Conservation (phyloP, 139 green algal genomes). For the Chlorella vulgaris region DNA sequence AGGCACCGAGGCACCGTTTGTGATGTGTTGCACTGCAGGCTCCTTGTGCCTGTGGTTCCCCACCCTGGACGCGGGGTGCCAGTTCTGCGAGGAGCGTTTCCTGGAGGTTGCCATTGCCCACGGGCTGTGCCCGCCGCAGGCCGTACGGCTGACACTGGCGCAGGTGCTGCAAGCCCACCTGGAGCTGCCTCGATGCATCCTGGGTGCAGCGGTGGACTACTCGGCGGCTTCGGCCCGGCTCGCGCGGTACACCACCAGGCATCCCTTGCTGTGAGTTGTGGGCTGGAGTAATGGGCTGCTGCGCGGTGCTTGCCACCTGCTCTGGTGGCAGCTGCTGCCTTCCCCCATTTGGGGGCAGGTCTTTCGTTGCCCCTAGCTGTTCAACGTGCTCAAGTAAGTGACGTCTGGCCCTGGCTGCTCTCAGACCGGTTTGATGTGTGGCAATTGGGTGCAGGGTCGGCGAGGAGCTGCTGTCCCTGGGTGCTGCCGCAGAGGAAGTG, state of each 20-base stretch:
- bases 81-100: slow-evolving; percentile 64
- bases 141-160: slow-evolving; percentile 36
- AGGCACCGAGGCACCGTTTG: no score
- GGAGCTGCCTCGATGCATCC: slow-evolving; percentile 30
- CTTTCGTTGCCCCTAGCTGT: no score
- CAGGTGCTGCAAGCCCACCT: slow-evolving; percentile 47
- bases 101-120: slow-evolving; percentile 49
- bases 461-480: slow-evolving; percentile 49
- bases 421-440: no score
- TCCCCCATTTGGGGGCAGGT: no score
- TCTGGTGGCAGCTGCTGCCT: no score
- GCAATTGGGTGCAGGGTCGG: background rate
- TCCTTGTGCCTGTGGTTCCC: slow-evolving; percentile 52
- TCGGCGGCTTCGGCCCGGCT: background rate
- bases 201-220: slow-evolving; percentile 13
- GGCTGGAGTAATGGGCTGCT: background rate
- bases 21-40: no score
- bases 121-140: slow-evolving; percentile 37
- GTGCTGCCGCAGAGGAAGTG: slow-evolving; percentile 43
- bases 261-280: no score
- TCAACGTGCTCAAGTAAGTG: no score
- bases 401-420: no score
- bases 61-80: slow-evolving; percentile 54
- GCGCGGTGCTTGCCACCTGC: background rate
- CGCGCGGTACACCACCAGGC: background rate